Base-by-base conservation (phyloP, 805 yeast genomes). In the Metschnikowia gelsemii region DNA sequence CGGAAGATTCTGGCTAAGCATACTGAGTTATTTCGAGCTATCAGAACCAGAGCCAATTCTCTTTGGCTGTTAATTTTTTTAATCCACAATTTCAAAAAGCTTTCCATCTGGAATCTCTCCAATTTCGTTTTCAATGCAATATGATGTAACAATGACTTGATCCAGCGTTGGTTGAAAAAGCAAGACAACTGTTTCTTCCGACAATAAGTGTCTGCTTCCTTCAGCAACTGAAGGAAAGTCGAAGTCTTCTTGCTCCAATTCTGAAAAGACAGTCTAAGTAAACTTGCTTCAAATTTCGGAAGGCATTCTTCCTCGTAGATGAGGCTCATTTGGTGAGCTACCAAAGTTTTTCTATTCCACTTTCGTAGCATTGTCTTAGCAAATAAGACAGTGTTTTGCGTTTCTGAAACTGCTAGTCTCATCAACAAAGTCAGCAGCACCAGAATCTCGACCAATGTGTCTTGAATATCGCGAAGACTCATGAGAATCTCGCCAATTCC, bases 391-490 rank as follows among this genome's bases (percentile, higher is more conserved):
- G 40, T 34, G 11, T 38, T 27, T 13, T 37, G 41, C 22, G 41
- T 52, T 32, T 59, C 61, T 17, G 35, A 27, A 2, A 55, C 41
- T 7, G 68, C 56, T 6, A 54, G 45, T 32, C 63, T 48, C 72
- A 68, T 68, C 32, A 66, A 44, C 8, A 66, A 38, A 0, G 70
- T 59, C 23, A 54, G 41, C 31, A 33, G 42, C 8, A 13, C 14
- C 18, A n/a, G 36, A 3, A 31, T 27, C n/a, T 27, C 37, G 17
- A 35, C 17, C 8, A 46, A 18, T 3, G 16, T 20, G 24, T 24
- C 4, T 25, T 64, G 69, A 5, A 60, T 47, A 3, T 43, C 40
- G 32, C 50, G 54, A 22, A 67, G 50, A 16, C 53, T 36, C 12
- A 42, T 29, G 9, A 68, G 60, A 6, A 52, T 51, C 5, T 49